Percentiles rank a stretch among this genome's conserved stretches.
Conservation (phyloP, 257 asterid species). For the Solanum acaule region DNA sequence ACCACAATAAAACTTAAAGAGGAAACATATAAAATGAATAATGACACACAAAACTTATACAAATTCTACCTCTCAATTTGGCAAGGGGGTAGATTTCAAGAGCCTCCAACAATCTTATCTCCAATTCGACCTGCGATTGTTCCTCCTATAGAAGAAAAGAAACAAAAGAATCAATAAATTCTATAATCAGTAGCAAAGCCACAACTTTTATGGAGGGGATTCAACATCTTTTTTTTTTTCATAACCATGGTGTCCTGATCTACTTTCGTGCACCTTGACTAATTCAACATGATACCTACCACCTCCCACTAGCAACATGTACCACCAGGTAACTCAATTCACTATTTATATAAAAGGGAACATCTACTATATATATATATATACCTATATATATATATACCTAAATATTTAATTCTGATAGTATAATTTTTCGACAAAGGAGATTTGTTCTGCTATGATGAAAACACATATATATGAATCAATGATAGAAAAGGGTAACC, state of each 20-base stretch:
- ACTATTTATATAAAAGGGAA: not conserved
- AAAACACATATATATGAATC: not conserved
- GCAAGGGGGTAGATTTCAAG: constrained; percentile 85
- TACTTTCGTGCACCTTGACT: not conserved
- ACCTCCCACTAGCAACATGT: not conserved
- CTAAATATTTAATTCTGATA: not conserved
- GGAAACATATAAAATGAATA: not conserved
- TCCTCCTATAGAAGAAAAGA: constrained; percentile 29
- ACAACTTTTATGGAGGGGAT: not conserved
- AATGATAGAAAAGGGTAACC: not conserved
- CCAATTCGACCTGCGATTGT: constrained; percentile 78
- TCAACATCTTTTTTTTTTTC: not conserved
- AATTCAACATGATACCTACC: not conserved
- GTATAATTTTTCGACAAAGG: not conserved
- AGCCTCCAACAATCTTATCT: constrained; percentile 73
- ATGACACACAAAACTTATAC: not conserved
- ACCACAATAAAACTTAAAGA: not conserved
- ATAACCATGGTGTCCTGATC: not conserved
- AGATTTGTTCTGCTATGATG: not conserved
- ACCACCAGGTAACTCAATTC: not conserved
- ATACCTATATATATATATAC: not conserved
- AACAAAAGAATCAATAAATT: not conserved
- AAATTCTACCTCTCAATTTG: constrained; percentile 54
- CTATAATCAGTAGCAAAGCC: not conserved
- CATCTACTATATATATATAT: not conserved